Conservation (phyloP, 1,284 basidiomycete species). For the Cryptococcus depauperatus region DNA sequence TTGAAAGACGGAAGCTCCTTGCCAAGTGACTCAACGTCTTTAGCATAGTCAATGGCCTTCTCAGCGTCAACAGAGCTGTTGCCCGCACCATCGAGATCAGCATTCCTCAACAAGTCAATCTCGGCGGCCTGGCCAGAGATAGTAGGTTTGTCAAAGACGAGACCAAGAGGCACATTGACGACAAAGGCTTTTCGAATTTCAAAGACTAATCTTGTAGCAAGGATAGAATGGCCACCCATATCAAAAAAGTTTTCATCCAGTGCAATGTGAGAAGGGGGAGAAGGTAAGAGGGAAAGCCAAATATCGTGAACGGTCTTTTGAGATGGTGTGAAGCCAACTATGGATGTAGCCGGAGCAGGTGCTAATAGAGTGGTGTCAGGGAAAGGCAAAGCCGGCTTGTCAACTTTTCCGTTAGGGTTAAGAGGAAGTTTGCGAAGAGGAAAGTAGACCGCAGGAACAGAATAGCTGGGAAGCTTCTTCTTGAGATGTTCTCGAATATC, state of each 20-base stretch:
- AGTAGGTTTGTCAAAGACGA: constrained; percentile 89
- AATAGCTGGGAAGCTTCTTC: constrained; percentile 92
- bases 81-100: constrained; percentile 55
- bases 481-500: constrained; percentile 92
- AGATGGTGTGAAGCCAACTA: constrained; percentile 54
- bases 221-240: constrained; percentile 94
- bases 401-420: constrained; percentile 98
- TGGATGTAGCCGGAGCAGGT: constrained; percentile 38
- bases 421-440: constrained; percentile 92
- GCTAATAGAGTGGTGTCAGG: constrained; percentile 83
- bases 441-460: constrained; percentile 87
- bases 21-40: constrained; percentile 65
- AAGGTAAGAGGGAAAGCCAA: constrained; percentile 78
- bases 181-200: constrained; percentile 91
- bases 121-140: constrained; percentile 70
- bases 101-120: constrained; percentile 67
- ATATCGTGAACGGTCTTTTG: constrained; percentile 73
- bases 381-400: constrained; percentile 97
- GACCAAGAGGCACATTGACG: constrained; percentile 80
- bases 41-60: constrained; percentile 54
- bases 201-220: constrained; percentile 94
- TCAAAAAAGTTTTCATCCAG: constrained; percentile 97
- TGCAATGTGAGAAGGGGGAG: constrained; percentile 67
- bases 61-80: constrained; percentile 16
- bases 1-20: constrained; percentile 58